Conservation (phyloP, 352 stramenopile genomes). For the Globisporangium middletonii region DNA sequence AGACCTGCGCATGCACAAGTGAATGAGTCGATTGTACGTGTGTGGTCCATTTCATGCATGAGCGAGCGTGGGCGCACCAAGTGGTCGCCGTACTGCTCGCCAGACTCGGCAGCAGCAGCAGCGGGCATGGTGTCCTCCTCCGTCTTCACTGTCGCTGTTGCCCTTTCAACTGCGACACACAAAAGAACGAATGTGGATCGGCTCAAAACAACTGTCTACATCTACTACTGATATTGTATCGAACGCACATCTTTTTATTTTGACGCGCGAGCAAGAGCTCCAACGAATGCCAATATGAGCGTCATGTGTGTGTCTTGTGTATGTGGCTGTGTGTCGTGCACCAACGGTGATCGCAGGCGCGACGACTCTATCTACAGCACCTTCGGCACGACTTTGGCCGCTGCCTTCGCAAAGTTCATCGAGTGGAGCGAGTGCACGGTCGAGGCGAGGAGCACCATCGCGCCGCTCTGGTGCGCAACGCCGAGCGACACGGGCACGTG, state of each 20-base stretch:
- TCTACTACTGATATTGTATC: background rate
- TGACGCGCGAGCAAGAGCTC: too few species aligned
- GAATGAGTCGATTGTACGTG: background rate
- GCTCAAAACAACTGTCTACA: background rate
- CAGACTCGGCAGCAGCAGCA: background rate
- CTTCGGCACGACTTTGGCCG: conserved; percentile 34
- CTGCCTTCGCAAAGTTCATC: conserved; percentile 77
- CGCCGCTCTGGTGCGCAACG: conserved; percentile 94
- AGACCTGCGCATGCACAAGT: conserved; percentile 32
- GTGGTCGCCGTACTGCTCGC: conserved; percentile 10
- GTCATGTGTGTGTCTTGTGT: background rate
- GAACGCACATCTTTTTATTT: too few species aligned
- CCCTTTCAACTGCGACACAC: background rate
- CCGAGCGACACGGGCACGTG: conserved; percentile 96
- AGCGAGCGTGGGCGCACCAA: conserved; percentile 5
- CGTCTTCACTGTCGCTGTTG: background rate
- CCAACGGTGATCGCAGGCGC: too few species aligned
- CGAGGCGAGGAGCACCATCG: conserved; percentile 92
- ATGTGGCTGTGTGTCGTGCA: background rate
- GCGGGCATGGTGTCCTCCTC: background rate
- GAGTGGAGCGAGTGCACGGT: conserved; percentile 90
- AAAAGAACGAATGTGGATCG: background rate
- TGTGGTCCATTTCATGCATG: background rate
- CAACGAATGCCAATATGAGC: background rate
- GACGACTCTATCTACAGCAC: conserved; percentile 13